Percentiles rank a stretch among this genome's conserved stretches.
phyloP scores from a whole-genome alignment of 2,329 filamentous ascomycete genomes.

The Pseudocercospora musae region DNA sequence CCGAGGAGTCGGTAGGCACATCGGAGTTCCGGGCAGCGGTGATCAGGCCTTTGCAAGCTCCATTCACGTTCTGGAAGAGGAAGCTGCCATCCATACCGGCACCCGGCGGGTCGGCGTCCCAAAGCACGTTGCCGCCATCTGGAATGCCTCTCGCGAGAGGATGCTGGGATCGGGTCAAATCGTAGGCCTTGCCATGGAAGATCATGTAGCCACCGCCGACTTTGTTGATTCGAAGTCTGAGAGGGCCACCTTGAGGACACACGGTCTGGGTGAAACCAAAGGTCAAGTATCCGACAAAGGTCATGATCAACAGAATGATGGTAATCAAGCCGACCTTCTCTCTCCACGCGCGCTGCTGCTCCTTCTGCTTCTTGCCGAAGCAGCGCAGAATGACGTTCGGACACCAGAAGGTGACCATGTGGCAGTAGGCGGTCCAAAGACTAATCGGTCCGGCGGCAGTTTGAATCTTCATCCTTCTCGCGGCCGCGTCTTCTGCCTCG shows the following conservation, averaged over 20 bases:
- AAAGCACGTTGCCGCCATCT: conserved; percentile 73
- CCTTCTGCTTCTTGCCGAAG: conserved; percentile 80
- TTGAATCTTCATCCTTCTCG: conserved; percentile 51
- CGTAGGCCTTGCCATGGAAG: conserved; percentile 88
- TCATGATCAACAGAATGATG: conserved; percentile 83
- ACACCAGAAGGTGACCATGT: conserved; percentile 89
- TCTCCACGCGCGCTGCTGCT: conserved; percentile 88
- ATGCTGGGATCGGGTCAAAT: conserved; percentile 73
- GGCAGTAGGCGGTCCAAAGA: conserved; percentile 93
- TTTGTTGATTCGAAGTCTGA: conserved; percentile 75
- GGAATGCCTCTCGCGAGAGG: conserved; percentile 77
- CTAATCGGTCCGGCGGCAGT: conserved; percentile 73
- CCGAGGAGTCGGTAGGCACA: conserved; percentile 70
- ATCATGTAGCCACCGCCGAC: conserved; percentile 87
- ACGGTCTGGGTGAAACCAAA: conserved; percentile 93
- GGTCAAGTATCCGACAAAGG: conserved; percentile 88
- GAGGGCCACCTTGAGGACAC: conserved; percentile 66
- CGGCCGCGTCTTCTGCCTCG: conserved; percentile 55
- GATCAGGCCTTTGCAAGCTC: conserved; percentile 89
- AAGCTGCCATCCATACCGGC: conserved; percentile 94
- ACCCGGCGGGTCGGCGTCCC: conserved; percentile 75
- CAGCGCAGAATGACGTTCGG: conserved; percentile 80
- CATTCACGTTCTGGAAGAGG: conserved; percentile 97
- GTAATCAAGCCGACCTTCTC: conserved; percentile 98
- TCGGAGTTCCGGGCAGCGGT: conserved; percentile 67